Evolutionary conservation across 768 basidiomycete species (phyloP), one percentile per base, ranked within the genome.

Genomic region (Arthromyces matolae): DNA sequence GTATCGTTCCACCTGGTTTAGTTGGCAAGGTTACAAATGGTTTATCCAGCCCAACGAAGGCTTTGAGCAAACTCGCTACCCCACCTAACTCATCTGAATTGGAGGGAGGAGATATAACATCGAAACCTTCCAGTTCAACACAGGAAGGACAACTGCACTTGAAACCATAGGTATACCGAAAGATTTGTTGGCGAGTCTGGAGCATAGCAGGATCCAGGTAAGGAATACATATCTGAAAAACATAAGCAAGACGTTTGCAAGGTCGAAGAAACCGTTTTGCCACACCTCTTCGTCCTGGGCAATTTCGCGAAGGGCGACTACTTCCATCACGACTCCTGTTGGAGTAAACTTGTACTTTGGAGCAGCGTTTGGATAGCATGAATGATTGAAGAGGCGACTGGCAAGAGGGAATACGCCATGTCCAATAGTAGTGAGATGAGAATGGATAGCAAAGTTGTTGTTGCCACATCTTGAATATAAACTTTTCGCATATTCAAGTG

Each of bases 331-430:
- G 2, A 79, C 75, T 3, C 64, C 56, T 33, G 59, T 63, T 2
- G 54, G 60, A 19, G 52, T 57, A 13, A 87, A 65, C 36, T 64
- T 59, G 56, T 85, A 88, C 60, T 79, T 84, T 25, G 79, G 70
- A 20, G 76, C 78, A 13, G 85, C 84, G 54, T 88, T 89, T 1
- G 89, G 87, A 14, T 76, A 55, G 62, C 89, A 92, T 4, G 86
- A 88, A 58, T 92, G 89, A 59, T 92, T 92, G 69, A 91, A 89
- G 10, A 80, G 60, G n/a, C 87, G 75, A 58, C 89, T 91, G 1
- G 89, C 83, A 8, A 79, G 62, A 7, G 89, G 87, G 51, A 87
- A 90, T 29, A 89, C 71, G 0, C 86, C 89, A 66, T 89, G 83
- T 0, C 79, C 89, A 57, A 84, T 69, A 1, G 83, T 76, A 13